These are phyloP conservation scores for Wickerhamia fluorescens DNA, from an alignment of 805 yeast genomes.

Conservation along the genomic window DNA sequence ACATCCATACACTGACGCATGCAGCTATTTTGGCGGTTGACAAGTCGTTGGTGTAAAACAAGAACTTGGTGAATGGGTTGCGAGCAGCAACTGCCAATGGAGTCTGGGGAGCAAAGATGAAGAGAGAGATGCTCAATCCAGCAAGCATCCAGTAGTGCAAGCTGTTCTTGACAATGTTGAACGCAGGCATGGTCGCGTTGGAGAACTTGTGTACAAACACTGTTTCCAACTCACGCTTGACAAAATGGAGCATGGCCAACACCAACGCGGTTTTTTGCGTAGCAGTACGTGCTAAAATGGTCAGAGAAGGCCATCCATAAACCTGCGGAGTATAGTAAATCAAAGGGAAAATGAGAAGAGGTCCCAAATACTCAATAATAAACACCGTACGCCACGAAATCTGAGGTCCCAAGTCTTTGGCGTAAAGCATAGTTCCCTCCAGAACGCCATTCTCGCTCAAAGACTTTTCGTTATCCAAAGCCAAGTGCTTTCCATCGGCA, in stretches of 20 bases:
- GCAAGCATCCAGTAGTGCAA: conserved; percentile 90
- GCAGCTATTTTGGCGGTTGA: conserved; percentile 20
- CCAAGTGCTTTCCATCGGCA: conserved; percentile 25
- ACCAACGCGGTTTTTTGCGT: conserved; percentile 50
- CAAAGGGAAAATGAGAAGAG: conserved; percentile 71
- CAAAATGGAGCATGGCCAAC: conserved; percentile 65
- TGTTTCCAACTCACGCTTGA: conserved; percentile 87
- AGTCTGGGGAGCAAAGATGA: conserved; percentile 32
- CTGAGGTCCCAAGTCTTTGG: conserved; percentile 91
- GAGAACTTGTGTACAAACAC: conserved; percentile 80
- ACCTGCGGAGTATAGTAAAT: conserved; percentile 40
- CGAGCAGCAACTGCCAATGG: conserved; percentile 14
- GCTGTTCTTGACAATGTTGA: conserved; percentile 82
- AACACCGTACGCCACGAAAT: conserved; percentile 90
- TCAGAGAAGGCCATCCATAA: conserved; percentile 35
- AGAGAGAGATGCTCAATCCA: conserved; percentile 52
- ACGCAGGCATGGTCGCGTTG: conserved; percentile 84
- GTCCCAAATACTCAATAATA: conserved; percentile 83
- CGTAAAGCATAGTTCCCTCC: conserved; percentile 41
- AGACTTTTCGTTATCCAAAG: conserved; percentile 39
- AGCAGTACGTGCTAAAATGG: conserved; percentile 34
- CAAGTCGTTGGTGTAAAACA: conserved; percentile 42
- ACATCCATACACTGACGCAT: conserved; percentile 40
- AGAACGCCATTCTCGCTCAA: conserved; percentile 39
- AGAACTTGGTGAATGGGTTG: conserved; percentile 10